These are phyloP conservation scores for Dactylellina sp. DNA, from an alignment of 2,329 filamentous ascomycete genomes.

Conservation along the genomic window DNA sequence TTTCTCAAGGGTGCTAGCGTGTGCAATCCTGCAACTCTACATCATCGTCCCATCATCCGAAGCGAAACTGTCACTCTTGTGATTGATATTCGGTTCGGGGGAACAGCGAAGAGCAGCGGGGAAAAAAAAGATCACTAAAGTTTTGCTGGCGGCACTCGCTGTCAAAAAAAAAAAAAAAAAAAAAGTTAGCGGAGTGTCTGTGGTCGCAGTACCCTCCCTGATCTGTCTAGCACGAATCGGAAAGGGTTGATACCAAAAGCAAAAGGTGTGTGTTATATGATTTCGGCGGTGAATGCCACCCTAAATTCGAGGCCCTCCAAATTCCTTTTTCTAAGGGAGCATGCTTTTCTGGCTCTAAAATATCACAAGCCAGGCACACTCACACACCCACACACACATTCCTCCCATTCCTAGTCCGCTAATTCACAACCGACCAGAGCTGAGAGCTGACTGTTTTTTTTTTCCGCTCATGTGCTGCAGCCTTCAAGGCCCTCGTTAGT, in stretches of 20 bases:
- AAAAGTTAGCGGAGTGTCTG: conserved; percentile 48
- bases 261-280: conserved; percentile 42
- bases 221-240: conserved; percentile 51
- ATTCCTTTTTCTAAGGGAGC: conserved; percentile 34
- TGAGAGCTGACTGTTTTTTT: conserved; percentile 54
- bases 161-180: conserved; percentile 31
- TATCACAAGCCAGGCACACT: conserved; percentile 56
- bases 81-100: conserved; percentile 56
- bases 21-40: conserved; percentile 51
- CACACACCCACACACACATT: conserved; percentile 29
- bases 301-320: conserved; percentile 17
- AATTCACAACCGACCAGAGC: conserved; percentile 26
- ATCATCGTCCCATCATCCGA: conserved; percentile 57
- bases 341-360: conserved; percentile 28
- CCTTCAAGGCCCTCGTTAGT: conserved; percentile 46
- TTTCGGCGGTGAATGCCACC: conserved; percentile 41
- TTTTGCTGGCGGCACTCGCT: conserved; percentile 52
- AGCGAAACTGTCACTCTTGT: conserved; percentile 56
- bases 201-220: conserved; percentile 14
- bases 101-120: conserved; percentile 54
- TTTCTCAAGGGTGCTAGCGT: conserved; percentile 24
- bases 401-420: conserved; percentile 36
- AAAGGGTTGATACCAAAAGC: conserved; percentile 50
- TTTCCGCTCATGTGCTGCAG: conserved; percentile 56
- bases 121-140: conserved; percentile 26